These are phyloP conservation scores for Amanita rubescens DNA, from an alignment of 768 basidiomycete species.

Conservation along the genomic window DNA sequence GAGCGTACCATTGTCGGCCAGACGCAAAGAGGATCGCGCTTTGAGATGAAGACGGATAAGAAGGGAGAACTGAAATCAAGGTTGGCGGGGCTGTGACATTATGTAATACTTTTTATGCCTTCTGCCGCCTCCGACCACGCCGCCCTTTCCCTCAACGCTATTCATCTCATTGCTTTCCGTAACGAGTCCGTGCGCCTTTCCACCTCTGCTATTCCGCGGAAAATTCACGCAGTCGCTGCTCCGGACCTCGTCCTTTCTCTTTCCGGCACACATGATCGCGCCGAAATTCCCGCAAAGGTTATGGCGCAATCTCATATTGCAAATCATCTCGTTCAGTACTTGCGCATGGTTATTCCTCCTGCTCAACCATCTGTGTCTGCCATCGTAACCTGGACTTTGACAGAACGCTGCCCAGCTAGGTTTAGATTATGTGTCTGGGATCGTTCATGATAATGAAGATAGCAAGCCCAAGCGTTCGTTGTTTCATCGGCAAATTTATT, in stretches of 20 bases:
- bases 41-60: neutral
- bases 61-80: conserved; percentile 4
- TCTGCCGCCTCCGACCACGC: conserved; percentile 30
- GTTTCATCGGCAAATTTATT: neutral
- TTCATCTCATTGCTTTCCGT: neutral
- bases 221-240: conserved; percentile 42
- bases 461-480: conserved; percentile 33
- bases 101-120: conserved; percentile 11
- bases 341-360: conserved; percentile 35
- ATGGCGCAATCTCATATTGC: conserved; percentile 44
- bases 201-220: conserved; percentile 28
- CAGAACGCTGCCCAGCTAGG: conserved; percentile 59
- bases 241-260: conserved; percentile 47
- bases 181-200: conserved; percentile 37
- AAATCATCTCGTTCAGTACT: conserved; percentile 39
- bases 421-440: conserved; percentile 48
- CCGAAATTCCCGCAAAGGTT: conserved; percentile 27
- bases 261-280: conserved; percentile 45
- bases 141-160: conserved; percentile 21
- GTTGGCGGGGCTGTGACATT: conserved; percentile 16
- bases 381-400: neutral
- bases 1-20: conserved; percentile 21
- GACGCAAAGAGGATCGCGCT: conserved; percentile 14
- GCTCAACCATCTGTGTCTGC: neutral
- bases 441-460: conserved; percentile 39